Evolutionary conservation across 164 flowering plant species (phyloP).

Genomic region (Amborella trichopoda): DNA sequence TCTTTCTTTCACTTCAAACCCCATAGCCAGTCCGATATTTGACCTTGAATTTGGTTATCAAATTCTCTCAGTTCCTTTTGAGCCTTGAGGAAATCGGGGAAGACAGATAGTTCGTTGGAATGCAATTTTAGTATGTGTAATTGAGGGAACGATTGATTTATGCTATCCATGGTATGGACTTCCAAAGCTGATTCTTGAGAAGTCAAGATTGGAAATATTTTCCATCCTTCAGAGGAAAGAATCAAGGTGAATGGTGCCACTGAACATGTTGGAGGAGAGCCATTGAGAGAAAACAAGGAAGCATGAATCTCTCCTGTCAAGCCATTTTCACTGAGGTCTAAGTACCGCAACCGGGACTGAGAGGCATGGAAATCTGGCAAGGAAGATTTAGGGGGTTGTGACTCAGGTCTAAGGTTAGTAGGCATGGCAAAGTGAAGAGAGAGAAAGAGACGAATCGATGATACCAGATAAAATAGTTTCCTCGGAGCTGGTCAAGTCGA

Average conservation of each 20-base stretch:
- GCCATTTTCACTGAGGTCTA: conserved; percentile 1
- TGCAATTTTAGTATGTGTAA: neutral
- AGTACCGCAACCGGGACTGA: neutral
- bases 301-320: conserved; percentile 8
- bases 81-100: neutral
- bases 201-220: neutral
- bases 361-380: neutral
- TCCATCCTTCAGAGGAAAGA: conserved; percentile 2
- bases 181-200: conserved; percentile 2
- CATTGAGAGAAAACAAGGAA: conserved; percentile 3
- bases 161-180: neutral
- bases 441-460: too few relatives aligned
- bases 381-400: neutral
- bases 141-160: neutral
- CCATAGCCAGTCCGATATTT: neutral
- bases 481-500: too few relatives aligned
- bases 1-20: too few relatives aligned
- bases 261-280: conserved; percentile 7
- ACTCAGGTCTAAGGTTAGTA: neutral
- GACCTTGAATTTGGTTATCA: neutral
- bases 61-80: neutral
- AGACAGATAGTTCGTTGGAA: neutral
- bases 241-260: conserved; percentile 12
- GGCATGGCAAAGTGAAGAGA: conserved; percentile 7
- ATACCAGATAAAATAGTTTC: too few relatives aligned